Conservation (phyloP, 108 stramenopile species). For the Chaetoceros tenuissimus region DNA sequence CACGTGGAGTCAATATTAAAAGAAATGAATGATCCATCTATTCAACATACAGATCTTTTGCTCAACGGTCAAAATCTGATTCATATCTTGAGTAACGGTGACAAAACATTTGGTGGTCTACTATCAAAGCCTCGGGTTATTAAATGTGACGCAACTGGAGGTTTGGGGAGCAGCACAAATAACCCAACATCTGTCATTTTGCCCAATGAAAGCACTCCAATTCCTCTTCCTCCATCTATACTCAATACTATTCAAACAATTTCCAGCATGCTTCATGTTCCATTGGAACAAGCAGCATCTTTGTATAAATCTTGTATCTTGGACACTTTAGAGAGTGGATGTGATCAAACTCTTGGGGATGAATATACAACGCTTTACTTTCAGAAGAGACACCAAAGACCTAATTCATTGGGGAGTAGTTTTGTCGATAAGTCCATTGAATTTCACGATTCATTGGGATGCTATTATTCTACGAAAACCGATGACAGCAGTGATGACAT, state of each 20-base stretch:
- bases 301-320: not conserved
- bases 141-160: conserved; percentile 19
- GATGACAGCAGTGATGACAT: conserved; percentile 5
- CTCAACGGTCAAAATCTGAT: conserved; percentile 27
- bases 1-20: not conserved
- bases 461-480: not conserved
- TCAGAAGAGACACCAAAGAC: conserved; percentile 3
- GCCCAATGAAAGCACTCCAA: conserved; percentile 21
- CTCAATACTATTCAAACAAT: not conserved
- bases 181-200: conserved; percentile 17
- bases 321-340: not conserved
- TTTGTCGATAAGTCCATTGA: not conserved
- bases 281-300: not conserved
- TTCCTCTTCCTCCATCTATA: conserved; percentile 10
- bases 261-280: not conserved
- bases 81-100: conserved; percentile 3
- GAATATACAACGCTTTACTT: conserved; percentile 5
- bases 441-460: conserved; percentile 6
- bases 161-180: conserved; percentile 23
- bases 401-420: too few relatives aligned
- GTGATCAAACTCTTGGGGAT: not conserved
- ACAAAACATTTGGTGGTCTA: not conserved
- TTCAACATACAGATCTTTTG: not conserved
- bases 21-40: conserved; percentile 3
- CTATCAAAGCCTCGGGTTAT: conserved; percentile 7